These are phyloP conservation scores for Coniochaeta sp. DNA, from an alignment of 2,329 filamentous ascomycete genomes.

Conservation along the genomic window DNA sequence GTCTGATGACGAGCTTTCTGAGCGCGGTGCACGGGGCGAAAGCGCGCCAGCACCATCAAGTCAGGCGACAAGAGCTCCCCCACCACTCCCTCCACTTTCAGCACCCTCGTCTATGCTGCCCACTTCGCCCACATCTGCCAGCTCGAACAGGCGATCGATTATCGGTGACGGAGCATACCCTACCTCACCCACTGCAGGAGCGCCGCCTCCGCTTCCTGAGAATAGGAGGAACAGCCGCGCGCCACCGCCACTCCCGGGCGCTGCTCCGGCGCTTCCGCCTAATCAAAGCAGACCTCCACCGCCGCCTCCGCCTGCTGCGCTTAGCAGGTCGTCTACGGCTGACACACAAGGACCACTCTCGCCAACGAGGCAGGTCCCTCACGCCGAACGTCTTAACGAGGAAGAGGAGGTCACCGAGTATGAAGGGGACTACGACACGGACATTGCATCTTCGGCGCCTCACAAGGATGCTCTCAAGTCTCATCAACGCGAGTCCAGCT, in stretches of 20 bases:
- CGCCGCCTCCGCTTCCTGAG: conserved; percentile 26
- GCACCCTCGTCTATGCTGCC: conserved; percentile 31
- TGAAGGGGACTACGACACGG: conserved; percentile 95
- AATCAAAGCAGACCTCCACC: conserved; percentile 56
- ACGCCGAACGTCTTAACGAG: conserved; percentile 56
- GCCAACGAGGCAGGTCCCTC: conserved; percentile 31
- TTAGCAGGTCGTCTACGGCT: conserved; percentile 52
- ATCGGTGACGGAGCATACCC: conserved; percentile 28
- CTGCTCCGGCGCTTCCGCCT: conserved; percentile 37
- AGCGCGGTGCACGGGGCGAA: conserved; percentile 34
- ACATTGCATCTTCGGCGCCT: conserved; percentile 88
- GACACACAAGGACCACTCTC: conserved; percentile 38
- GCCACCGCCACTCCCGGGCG: conserved; percentile 55
- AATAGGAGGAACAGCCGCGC: conserved; percentile 50
- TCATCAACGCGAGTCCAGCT: conserved; percentile 68
- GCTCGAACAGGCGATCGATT: conserved; percentile 22
- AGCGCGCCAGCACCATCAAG: conserved; percentile 30
- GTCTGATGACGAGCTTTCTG: conserved; percentile 80
- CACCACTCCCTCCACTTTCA: conserved; percentile 35
- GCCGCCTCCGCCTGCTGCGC: conserved; percentile 52
- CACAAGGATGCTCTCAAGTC: conserved; percentile 89
- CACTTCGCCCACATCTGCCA: conserved; percentile 37
- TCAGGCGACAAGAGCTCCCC: conserved; percentile 27
- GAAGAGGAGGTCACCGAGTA: conserved; percentile 87
- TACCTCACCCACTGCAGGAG: conserved; percentile 24